Evolutionary conservation across 73 alveolate genomes (phyloP).

Genomic region (Paramecium sexaurelia): DNA sequence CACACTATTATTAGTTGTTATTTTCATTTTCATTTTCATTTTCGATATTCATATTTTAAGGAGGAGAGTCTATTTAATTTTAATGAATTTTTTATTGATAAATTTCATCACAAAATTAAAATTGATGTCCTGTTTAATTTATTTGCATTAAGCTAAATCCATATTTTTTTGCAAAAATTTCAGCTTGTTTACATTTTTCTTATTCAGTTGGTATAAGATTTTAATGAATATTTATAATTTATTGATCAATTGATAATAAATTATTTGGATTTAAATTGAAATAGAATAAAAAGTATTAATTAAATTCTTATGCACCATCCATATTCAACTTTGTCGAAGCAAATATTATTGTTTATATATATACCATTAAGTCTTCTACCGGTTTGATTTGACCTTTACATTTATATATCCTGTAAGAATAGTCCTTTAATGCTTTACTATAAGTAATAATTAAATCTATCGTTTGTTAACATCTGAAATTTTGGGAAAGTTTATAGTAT

Average conservation of each 20-base stretch:
- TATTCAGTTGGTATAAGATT: neutral
- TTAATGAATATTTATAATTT: neutral
- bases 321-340: neutral
- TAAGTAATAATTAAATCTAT: too few species aligned
- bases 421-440: too few species aligned
- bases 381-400: too few species aligned
- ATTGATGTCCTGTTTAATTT: conserved; percentile 24
- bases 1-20: too few species aligned
- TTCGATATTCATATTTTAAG: too few species aligned
- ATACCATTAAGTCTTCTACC: neutral
- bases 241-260: neutral
- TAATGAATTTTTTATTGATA: neutral
- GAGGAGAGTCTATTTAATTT: neutral
- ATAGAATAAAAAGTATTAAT: neutral
- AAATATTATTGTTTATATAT: neutral
- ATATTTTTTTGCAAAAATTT: neutral
- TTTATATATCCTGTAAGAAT: too few species aligned
- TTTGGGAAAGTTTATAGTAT: too few species aligned
- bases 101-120: neutral
- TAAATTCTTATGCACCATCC: neutral
- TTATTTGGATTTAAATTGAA: neutral
- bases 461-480: too few species aligned
- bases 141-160: neutral
- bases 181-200: neutral
- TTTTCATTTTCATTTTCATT: too few species aligned